Base-by-base conservation (phyloP, 1,139 yeast genomes). In the Yamadazyma oceani region DNA sequence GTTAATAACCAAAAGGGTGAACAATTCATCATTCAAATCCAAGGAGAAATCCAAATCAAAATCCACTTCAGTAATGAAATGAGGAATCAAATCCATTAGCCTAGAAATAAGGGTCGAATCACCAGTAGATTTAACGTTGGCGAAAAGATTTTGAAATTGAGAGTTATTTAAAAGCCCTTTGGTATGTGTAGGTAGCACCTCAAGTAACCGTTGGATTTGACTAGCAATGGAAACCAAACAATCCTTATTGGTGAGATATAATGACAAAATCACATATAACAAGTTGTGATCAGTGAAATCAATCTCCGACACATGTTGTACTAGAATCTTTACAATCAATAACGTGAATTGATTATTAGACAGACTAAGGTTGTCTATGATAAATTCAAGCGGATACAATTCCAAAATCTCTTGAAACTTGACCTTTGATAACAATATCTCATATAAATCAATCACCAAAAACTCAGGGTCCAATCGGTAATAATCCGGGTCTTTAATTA, bases 1-100 rank as follows among this genome's bases (percentile, higher is more conserved):
- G 31, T 58, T 60, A 9, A 64, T 49, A 9, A 58, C 41, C 31
- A 40, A 32, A 10, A 40, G 25, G 11, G 19, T 17, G 26, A 38
- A 29, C 29, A 43, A 12, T 45, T 50, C 32, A 42, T 36, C 31
- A 38, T 36, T 37, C 26, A 40, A 26, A 25, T 27, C 34, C 36
- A 46, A 26, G 32, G 35, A 21, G 28, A 41, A 43, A 32, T 19
- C 33, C 27, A 36, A 16, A 27, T 37, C 43, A 25, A 35, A 36
- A 8, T 35, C 24, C 10, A 48, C 41, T 12, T 22, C 7, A 1
- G 57, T 56, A n/a, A 45, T 23, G 15, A 58, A 30, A 2, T 55
- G 34, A 11, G 50, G 40, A 1, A 56, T 35, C 34, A 48, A 50
- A 36, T 61, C 67, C 31, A 64, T 46, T 19, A 61, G 50, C 22